These are phyloP conservation scores for Globisporangium nodosum DNA, from an alignment of 352 stramenopile species.

Conservation along the genomic window DNA sequence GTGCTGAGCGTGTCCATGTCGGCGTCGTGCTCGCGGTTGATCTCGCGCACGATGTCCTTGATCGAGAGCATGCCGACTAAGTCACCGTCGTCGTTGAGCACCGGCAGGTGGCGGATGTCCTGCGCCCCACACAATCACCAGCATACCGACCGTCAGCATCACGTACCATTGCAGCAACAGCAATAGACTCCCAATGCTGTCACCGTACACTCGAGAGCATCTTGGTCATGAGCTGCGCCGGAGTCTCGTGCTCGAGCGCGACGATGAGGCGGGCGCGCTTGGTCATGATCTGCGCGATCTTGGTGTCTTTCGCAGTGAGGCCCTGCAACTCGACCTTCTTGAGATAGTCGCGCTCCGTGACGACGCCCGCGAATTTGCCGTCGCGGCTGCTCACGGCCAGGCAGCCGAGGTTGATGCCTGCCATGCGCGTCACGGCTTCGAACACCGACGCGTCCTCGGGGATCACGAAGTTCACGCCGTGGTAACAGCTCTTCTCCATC, in stretches of 20 bases:
- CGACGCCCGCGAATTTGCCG: constrained; percentile 88
- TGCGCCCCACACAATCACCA: constrained; percentile 10
- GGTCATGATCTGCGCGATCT: constrained; percentile 93
- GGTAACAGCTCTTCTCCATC: constrained; percentile 92
- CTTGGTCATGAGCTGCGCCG: constrained; percentile 92
- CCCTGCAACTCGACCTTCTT: constrained; percentile 94
- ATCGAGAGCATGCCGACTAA: constrained; percentile 93
- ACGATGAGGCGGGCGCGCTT: constrained; percentile 88
- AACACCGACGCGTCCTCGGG: constrained; percentile 90
- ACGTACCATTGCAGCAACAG: background rate
- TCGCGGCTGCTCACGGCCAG: constrained; percentile 87
- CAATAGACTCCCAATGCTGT: background rate
- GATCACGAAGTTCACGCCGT: constrained; percentile 93
- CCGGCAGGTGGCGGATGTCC: constrained; percentile 92
- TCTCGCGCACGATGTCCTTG: constrained; percentile 90
- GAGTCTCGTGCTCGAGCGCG: constrained; percentile 79
- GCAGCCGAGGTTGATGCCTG: constrained; percentile 90
- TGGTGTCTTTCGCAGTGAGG: constrained; percentile 79
- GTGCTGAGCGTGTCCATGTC: constrained; percentile 77
- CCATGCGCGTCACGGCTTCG: constrained; percentile 94
- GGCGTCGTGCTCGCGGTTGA: constrained; percentile 73
- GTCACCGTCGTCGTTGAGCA: constrained; percentile 90
- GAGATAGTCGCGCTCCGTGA: constrained; percentile 95
- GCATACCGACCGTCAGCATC: background rate
- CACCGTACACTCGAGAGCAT: constrained; percentile 88